Evolutionary conservation across 2,329 filamentous ascomycete species (phyloP), one percentile per base, ranked within the genome.

Genomic region (Dactylellina leptospora): DNA sequence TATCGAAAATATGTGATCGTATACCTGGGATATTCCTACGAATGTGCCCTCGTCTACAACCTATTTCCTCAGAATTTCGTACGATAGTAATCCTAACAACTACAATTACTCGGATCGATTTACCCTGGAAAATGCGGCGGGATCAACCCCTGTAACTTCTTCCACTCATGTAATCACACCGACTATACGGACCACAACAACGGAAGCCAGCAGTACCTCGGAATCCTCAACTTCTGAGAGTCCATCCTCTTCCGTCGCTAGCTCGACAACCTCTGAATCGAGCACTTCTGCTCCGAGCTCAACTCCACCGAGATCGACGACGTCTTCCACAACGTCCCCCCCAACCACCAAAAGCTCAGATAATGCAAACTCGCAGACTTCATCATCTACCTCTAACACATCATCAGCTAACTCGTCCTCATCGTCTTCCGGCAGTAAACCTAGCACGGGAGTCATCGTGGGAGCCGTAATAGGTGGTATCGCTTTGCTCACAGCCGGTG

Each of bases 61-160:
- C 10, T 58, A 58, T 25, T 25, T 22, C 11, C 58, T 71, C 30
- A 58, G 51, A 30, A 71, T 71, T 40, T 51, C 66, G 6, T 62
- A 71, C 36, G 58, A 63, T n/a, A 28, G 13, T 6, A 53, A 53
- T 44, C 58, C 58, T 18, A 40, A 28, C 16, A 45, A 63, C 42
- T 51, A 38, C 42, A 71, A 59, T 51, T 71, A 71, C 50, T 71
- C 66, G 23, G 58, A 63, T 27, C 27, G 58, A 45, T 71, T 71
- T 51, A 11, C 22, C 18, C 18, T 61, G 11, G 1, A 2, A 23
- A 1, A 20, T 20, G 27, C 5, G 4, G 23, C 23, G 2, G 9
- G 10, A 5, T 1, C 30, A 36, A 10, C 30, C 2, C 2, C 2
- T 36, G 30, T 36, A 36, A n/a, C 30, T 10, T 10, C 30, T n/a